Evolutionary conservation across 2,329 filamentous ascomycete genomes (phyloP), one percentile per base, ranked within the genome.

Genomic region (Fusarium acutatum): DNA sequence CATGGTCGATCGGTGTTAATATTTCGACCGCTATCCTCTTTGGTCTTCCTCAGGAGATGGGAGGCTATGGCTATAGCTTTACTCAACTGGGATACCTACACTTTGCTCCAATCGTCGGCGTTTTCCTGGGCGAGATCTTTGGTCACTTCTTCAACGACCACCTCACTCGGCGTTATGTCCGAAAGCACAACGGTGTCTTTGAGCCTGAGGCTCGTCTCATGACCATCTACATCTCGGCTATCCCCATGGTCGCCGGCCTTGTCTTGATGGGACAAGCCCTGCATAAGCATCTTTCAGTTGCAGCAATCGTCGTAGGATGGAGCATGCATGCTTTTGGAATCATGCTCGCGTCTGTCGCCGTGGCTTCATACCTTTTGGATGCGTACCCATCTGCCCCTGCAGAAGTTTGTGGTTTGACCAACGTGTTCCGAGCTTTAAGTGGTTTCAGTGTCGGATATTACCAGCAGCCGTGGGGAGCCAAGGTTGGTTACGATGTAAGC

Each of bases 131-230:
- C 32, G 87, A 89, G 80, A 62, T 86, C 0, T 77, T 81, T 8
- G 88, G 89, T 11, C 89, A 90, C 78, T 89, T 84, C 84, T 80
- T 90, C 11, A 87, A 90, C 78, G 88, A 90, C 71, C 67, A 81
- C 7, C 76, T 89, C 14, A 85, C 86, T 11, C 80, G 76, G 17
- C 77, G 81, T 32, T 87, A 86, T 71, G 85, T 87, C 37, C 77
- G 79, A 13, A 77, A 79, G 6, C 84, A 90, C 78, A 77, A 82
- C 10, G 87, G 87, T n/a, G 83, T 81, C 54, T 87, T 91, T 57
- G 87, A 89, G 73, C 88, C 89, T 46, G 88, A 91, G 78, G 85
- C 84, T 11, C 86, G 88, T 10, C 83, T 90, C 20, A 78, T 81
- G 13, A 85, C 85, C 46, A 83, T 86, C 60, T 86, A 84, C 74